Evolutionary conservation across 176 grass and related monocot species (phyloP), one percentile per base, ranked within the genome.

Genomic region (Microstegium vimineum): DNA sequence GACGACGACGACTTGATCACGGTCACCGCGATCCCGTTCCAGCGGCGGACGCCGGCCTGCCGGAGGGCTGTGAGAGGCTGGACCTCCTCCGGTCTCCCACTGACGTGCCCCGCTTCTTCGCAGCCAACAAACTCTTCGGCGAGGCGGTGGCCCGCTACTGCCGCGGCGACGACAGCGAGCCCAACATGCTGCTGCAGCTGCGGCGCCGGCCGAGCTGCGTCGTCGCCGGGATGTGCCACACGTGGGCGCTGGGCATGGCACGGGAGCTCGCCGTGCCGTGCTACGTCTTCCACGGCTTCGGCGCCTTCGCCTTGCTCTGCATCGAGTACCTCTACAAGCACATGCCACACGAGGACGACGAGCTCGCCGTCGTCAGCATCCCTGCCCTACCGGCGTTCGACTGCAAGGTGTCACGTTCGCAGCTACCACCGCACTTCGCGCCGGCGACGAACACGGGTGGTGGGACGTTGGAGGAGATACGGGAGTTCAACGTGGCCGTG

Each of bases 261-360:
- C 86, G 56, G 5, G 78, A 84, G 10, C 78, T 94, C 33, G 57
- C 60, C 45, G 70, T 91, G 12, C 91, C 91, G 8, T 94, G 91
- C 79, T 91, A 94, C 59, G 35, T 91, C 70, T 94, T 94, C 82
- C 94, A 94, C 74, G 94, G 94, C 0, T 93, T 66, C 30, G 83
- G 89, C 61, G 90, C 84, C 20, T 90, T 90, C 63, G 86, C 89
- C 0, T 33, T 90, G 22, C 76, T 87, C 20, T 84, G 84, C 77
- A 66, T 88, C 69, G 86, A 97, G 28, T 54, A 81, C 51, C 89
- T 97, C 20, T 80, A 75, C 84, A 27, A 27, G 23, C 83, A 87
- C 61, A 51, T 67, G 30, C 40, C 69, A 1, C 89, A 91, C 45
- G 87, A 93, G 63, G 37, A 7, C 9, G 78, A 85, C 14, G 89